Evolutionary conservation across 1,284 basidiomycete species (phyloP).

Genomic region (Polyporus tsugae): DNA sequence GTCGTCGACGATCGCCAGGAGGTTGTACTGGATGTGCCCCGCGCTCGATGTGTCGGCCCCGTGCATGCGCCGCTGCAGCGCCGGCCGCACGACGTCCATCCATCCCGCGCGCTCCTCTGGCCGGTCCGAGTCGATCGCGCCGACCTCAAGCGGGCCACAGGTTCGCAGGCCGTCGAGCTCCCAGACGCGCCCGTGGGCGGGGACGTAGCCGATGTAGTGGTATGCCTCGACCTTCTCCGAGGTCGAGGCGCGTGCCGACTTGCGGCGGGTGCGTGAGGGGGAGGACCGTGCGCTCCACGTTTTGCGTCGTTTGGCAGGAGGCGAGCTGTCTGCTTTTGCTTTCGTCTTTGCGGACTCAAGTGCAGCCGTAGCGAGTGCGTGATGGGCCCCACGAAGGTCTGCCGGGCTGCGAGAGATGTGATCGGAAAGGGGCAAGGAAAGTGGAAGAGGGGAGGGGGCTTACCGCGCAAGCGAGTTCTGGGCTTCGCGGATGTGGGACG

Average conservation of each 20-base stretch:
- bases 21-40: constrained; percentile 62
- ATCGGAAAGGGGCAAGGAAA: constrained; percentile 8
- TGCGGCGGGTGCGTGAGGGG: constrained; percentile 35
- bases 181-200: constrained; percentile 68
- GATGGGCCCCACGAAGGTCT: constrained; percentile 62
- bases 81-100: constrained; percentile 69
- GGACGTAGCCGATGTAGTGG: constrained; percentile 73
- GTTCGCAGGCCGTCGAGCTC: constrained; percentile 55
- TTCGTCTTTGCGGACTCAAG: constrained; percentile 47
- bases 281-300: constrained; percentile 32
- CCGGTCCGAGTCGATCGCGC: constrained; percentile 50
- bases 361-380: constrained; percentile 53
- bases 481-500: constrained; percentile 55
- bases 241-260: constrained; percentile 22
- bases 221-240: constrained; percentile 54
- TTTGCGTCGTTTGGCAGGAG: constrained; percentile 51
- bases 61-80: constrained; percentile 66
- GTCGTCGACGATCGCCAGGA: constrained; percentile 66
- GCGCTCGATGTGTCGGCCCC: constrained; percentile 36
- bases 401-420: constrained; percentile 50
- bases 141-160: constrained; percentile 64
- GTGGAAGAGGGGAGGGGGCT: constrained; percentile 13
- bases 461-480: constrained; percentile 69
- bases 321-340: constrained; percentile 40
- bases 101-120: constrained; percentile 43